Percentiles rank a stretch among this genome's conserved stretches.
Evolutionary conservation across 352 stramenopile species (phyloP).

Genomic region (Phytophthora melonis): DNA sequence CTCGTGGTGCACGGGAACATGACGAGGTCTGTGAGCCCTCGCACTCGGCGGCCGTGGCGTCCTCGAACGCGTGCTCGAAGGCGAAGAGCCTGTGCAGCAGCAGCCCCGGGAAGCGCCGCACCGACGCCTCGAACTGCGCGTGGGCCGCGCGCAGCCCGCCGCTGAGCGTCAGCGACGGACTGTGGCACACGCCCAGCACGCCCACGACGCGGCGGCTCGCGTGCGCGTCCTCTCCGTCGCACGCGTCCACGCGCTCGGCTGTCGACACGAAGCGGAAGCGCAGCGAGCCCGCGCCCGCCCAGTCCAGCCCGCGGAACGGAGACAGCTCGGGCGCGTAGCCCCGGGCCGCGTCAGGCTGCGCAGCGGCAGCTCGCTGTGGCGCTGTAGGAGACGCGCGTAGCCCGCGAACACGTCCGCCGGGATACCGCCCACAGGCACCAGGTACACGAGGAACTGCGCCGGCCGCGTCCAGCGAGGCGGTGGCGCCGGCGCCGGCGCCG

Average conservation of each 20-base stretch:
- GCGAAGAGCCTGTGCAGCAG: slow-evolving; percentile 86
- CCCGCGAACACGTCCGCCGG: slow-evolving; percentile 61
- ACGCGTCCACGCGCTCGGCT: slow-evolving; percentile 58
- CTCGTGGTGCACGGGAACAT: slow-evolving; percentile 86
- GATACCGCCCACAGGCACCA: slow-evolving; percentile 79
- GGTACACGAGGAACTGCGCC: slow-evolving; percentile 84
- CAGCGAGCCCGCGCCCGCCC: slow-evolving; percentile 61
- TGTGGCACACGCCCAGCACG: slow-evolving; percentile 85
- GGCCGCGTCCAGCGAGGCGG: slow-evolving; percentile 66
- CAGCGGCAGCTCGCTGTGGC: slow-evolving; percentile 65
- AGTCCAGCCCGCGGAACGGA: slow-evolving; percentile 80
- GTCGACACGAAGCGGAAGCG: slow-evolving; percentile 82
- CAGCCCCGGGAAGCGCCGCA: slow-evolving; percentile 70
- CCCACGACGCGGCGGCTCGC: slow-evolving; percentile 75
- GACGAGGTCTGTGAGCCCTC: slow-evolving; percentile 70
- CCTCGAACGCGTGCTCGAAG: slow-evolving; percentile 85
- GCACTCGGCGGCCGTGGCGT: slow-evolving; percentile 63
- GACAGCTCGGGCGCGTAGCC: slow-evolving; percentile 85
- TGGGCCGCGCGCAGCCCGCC: slow-evolving; percentile 59
- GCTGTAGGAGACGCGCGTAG: slow-evolving; percentile 71
- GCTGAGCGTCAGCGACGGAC: slow-evolving; percentile 61
- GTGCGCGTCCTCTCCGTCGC: slow-evolving; percentile 81
- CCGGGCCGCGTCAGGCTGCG: slow-evolving; percentile 72
- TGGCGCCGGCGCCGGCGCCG: slow-evolving; percentile 27
- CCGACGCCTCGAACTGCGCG: slow-evolving; percentile 72